Evolutionary conservation across 2,329 filamentous ascomycete species (phyloP), one percentile per base, ranked within the genome.

Genomic region (Alternaria ethzedia): DNA sequence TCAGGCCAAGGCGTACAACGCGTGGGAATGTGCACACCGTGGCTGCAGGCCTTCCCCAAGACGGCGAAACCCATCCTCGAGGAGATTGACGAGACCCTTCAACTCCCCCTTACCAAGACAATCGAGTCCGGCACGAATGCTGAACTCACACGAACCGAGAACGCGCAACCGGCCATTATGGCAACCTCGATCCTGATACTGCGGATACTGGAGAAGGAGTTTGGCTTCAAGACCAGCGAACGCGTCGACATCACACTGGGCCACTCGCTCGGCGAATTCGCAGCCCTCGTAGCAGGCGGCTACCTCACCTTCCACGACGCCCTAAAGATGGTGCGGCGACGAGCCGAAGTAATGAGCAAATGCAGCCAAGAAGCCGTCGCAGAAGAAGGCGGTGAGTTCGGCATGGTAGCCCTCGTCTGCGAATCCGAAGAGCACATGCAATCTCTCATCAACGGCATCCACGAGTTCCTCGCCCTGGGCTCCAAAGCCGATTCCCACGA

Each of bases 91-190:
- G 83, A 89, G 45, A 87, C 88, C 25, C 86, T 97, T 73, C 87
- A 90, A 70, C 89, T 90, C 74, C 89, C 90, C 66, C 86, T 98
- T 61, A 94, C 92, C 43, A 84, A 86, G 25, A 86, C 95, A 63
- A 97, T 97, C 70, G 89, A 90, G 63, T 84, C 92, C 26, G 94
- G 95, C 0, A 92, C 95, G 2, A 92, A 91, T 71, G 89, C 88
- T 59, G 82, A 86, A 55, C 88, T 98, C 59, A 96, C 92, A 44
- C 87, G 88, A 61, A 97, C 95, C 5, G 88, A 91, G 68, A 94
- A 97, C 77, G 92, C 95, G 5, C 95, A 98, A 80, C 95, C 95
- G 2, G 94, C 95, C 72, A 97, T 97, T 80, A 97, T 98, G 93
- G 93, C 94, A 13, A 96, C 93, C 5, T 96, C 93, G 26, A 90